Evolutionary conservation across 1,284 basidiomycete species (phyloP), one percentile per base, ranked within the genome.

Genomic region (Trichosporon sp.): DNA sequence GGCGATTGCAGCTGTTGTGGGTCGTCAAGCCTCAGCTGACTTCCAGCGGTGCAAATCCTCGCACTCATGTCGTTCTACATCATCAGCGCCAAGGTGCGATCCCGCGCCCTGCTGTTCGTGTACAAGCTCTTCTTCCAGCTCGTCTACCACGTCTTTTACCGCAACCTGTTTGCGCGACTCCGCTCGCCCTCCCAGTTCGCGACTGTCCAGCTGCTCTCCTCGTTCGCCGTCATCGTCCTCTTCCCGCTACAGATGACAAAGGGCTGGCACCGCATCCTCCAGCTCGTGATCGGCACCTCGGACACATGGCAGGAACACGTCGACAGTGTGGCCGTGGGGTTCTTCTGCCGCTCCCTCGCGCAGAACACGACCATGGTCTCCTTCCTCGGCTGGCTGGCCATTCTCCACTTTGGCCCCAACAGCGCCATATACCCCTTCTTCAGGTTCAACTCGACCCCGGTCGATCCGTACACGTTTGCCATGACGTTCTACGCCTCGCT

Each of bases 381-480:
- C 4, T 85, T 84, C 71, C 72, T 83, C 4, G 87, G 83, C 8
- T 84, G 84, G 84, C 76, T 86, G 21, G 81, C 80, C 8, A 86
- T 86, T 68, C 78, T 88, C 0, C 87, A 88, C 75, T 87, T 87
- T 74, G 87, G 87, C 0, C 83, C 85, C 1, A 88, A 88, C 74
- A 76, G 32, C 59, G 16, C 84, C 16, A 84, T 88, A 64, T 88
- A 88, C 76, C 87, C 88, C 1, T 88, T 88, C 81, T 88, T 88
- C 78, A 79, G 84, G 16, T 88, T 88, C 76, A 81, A 75, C 70
- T 85, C 77, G 69, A 83, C 78, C 0, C 78, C 80, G n/a, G 84
- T 84, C 67, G 87, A 88, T 74, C 87, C 87, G 2, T 88, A 88
- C 79, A 88, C 86, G n/a, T 88, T 88, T 74, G 81, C 81, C 32